These are phyloP conservation scores for Apiospora hydei DNA, from an alignment of 2,329 filamentous ascomycete species.

Conservation along the genomic window DNA sequence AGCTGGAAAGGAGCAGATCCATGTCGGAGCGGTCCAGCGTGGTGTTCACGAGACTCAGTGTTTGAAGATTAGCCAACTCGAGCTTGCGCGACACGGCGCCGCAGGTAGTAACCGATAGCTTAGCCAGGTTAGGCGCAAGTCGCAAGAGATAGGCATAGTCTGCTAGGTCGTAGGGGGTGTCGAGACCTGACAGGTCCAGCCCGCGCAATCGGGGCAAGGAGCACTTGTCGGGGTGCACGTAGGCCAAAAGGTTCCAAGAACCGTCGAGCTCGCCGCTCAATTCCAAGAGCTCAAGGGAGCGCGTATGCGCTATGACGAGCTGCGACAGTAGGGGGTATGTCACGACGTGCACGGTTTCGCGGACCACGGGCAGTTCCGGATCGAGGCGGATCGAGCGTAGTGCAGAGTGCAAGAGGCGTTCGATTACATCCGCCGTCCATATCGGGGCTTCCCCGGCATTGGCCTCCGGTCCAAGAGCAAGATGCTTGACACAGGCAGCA, in stretches of 20 bases:
- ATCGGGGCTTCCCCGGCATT: too few species aligned
- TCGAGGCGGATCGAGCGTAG: too few species aligned
- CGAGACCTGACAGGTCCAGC: neutral
- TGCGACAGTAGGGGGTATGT: neutral
- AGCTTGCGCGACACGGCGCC: neutral
- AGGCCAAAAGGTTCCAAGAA: neutral
- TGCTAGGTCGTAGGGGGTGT: neutral
- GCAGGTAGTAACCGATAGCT: neutral
- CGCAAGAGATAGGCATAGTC: neutral
- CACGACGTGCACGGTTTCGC: too few species aligned
- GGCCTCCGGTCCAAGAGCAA: neutral
- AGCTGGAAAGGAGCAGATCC: neutral
- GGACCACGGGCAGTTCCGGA: too few species aligned
- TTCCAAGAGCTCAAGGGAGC: neutral
- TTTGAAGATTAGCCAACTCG: neutral
- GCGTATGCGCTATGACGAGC: neutral
- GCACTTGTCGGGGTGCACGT: neutral
- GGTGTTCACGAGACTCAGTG: neutral
- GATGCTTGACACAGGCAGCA: neutral
- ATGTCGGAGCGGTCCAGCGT: neutral
- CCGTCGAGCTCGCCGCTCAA: neutral
- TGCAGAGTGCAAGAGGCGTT: too few species aligned
- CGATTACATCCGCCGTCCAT: too few species aligned
- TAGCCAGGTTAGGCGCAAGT: neutral
- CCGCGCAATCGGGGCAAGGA: neutral